Evolutionary conservation across 805 yeast genomes (phyloP), one percentile per base, ranked within the genome.

Genomic region (Danielia reshetovae): DNA sequence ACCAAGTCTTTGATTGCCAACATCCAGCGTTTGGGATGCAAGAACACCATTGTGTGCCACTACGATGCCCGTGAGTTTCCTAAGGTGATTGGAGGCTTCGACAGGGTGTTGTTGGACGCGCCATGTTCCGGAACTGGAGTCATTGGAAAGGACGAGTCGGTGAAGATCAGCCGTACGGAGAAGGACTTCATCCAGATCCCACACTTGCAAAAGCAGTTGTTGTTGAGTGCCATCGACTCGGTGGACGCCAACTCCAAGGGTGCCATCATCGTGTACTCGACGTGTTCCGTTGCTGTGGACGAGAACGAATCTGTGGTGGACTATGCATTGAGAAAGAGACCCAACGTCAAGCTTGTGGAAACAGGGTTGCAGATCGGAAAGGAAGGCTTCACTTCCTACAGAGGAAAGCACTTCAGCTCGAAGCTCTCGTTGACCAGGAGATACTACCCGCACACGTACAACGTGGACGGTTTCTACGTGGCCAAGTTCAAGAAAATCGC

Each of bases 41-140:
- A 88, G 30, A 93, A 93, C 65, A 88, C 97, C 29, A 83, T 93
- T 57, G 97, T 93, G 22, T 89, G 96, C 66, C 85, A 93, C 62
- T 89, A 93, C 60, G 99, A 93, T 66, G 99, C 97, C 26, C 80
- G 97, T 63, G 97, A 90, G 62, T 93, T 93, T 59, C 97, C 98
- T 32, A 87, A 87, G 60, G 97, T 93, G 24, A 87, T 93, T 58
- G 98, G 98, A 49, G 99, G 99, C 0, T 93, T 93, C 52, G 97
- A 93, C 60, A 79, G 98, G 63, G 80, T 93, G 25, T 68, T 93
- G 45, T 71, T 93, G 49, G 99, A 93, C 72, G 98, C 99, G 22
- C 99, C 99, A 47, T 93, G 99, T 67, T 88, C 98, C 5, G 99
- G 99, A 69, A 90, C 98, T 3, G 99, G 99, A 66, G 98, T 93